Base-by-base conservation (phyloP, 176 grass and related monocot genomes). In the Eragrostis nindensis region DNA sequence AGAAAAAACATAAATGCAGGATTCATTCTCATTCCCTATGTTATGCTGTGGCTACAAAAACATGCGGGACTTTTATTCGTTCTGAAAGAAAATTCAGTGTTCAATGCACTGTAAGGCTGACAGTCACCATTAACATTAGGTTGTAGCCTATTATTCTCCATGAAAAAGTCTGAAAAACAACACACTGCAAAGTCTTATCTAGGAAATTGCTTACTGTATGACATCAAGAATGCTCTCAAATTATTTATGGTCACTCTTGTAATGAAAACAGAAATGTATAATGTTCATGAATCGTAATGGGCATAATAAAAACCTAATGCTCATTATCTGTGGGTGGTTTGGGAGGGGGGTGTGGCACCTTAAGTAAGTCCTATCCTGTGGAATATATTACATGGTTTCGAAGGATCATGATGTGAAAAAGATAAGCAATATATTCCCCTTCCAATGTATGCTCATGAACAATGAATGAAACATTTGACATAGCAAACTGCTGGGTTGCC, bases 131-230 rank as follows among this genome's bases (percentile, higher is more conserved):
- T 62, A 78, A 49, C 19, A 70, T 70, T 50, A 84, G 32, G 32
- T 36, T 36, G 26, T 36, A 12, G 3, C 7, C 21, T 39, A 26
- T 19, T 65, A 71, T 63, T 71, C 4, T 80, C 27, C 30, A 52
- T 38, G 22, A 14, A 29, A 86, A 77, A 41, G 55, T 65, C 62
- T 13, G 68, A 69, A 27, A 40, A 83, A 83, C 59, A 73, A 13
- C 45, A 26, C 13, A 21, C 43, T 43, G 0, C 8, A 69, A 65
- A 26, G 32, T 60, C 43, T 24, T 25, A 57, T 38, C 11, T 26
- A 39, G 52, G 18, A 68, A 67, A 22, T 50, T 73, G 38, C 39
- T 67, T 65, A 26, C 19, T 25, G 46, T 47, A 39, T 48, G 32
- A 36, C 42, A 74, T n/a, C 77, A 18, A 70, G 18, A 17, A 29